Conservation (phyloP, 2,329 filamentous ascomycete species). For the Macrophomina tecta region DNA sequence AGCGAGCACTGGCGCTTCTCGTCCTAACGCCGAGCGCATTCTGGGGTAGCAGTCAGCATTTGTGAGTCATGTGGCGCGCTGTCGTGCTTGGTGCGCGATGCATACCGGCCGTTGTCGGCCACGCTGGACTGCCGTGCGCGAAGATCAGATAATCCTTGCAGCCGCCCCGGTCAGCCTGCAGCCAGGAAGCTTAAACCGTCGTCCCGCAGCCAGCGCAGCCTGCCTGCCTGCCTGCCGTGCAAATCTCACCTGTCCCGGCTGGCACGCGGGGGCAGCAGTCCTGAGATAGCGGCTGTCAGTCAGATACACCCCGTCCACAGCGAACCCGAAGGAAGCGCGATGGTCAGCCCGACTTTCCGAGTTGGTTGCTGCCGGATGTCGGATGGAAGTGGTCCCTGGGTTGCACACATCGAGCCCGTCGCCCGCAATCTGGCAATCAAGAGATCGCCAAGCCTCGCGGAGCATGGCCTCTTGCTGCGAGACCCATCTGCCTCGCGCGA, state of each 20-base stretch:
- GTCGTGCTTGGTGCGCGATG: slow-evolving; percentile 20
- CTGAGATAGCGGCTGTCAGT: background rate
- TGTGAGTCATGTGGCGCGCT: slow-evolving; percentile 22
- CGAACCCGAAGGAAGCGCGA: background rate
- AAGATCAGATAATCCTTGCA: background rate
- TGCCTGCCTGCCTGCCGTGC: background rate
- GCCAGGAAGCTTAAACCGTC: slow-evolving; percentile 25
- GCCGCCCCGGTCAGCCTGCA: slow-evolving; percentile 1
- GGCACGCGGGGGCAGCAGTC: background rate
- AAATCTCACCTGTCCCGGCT: background rate
- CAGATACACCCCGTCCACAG: background rate
- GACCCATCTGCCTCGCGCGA: slow-evolving; percentile 1
- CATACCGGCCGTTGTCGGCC: slow-evolving; percentile 12
- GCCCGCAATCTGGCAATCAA: background rate
- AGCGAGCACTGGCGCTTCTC: background rate
- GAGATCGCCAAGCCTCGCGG: slow-evolving; percentile 10
- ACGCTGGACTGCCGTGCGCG: slow-evolving; percentile 1
- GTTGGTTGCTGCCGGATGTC: background rate
- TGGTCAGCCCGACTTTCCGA: background rate
- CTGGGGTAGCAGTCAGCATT: slow-evolving; percentile 16
- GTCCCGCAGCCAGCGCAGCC: slow-evolving; percentile 7
- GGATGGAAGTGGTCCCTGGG: background rate
- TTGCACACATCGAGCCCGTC: background rate
- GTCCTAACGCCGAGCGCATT: slow-evolving; percentile 3
- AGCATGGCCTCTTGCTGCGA: background rate